Percentiles rank a stretch among this genome's conserved stretches.
Conservation (phyloP, 225 moss, liverwort and hornwort species). For the Anthoceros angustus region DNA sequence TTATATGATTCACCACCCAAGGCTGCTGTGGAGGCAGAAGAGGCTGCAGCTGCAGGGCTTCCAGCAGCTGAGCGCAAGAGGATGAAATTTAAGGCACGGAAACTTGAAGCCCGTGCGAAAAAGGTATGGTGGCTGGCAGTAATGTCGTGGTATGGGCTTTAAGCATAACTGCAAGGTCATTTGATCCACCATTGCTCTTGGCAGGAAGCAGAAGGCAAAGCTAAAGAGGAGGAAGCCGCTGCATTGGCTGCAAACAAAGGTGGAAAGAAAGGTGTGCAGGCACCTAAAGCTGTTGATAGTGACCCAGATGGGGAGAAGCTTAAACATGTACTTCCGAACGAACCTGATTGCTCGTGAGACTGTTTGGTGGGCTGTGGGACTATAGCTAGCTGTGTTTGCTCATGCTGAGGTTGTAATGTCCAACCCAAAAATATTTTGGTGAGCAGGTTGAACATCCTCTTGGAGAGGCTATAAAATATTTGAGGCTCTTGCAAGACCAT, state of each 20-base stretch:
- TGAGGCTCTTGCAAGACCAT: conserved; percentile 87
- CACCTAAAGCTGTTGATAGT: conserved; percentile 65
- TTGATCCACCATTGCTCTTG: not conserved
- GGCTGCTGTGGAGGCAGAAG: conserved; percentile 76
- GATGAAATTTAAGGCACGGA: conserved; percentile 76
- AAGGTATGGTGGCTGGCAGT: conserved; percentile 19
- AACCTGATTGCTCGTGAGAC: not conserved
- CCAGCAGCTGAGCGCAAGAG: conserved; percentile 76
- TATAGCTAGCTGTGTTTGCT: conserved; percentile 1
- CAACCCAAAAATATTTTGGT: no score
- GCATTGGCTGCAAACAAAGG: conserved; percentile 36
- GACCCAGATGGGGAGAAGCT: conserved; percentile 90
- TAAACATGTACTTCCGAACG: conserved; percentile 5
- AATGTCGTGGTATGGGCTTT: not conserved
- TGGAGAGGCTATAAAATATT: conserved; percentile 70
- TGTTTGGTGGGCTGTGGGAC: conserved; percentile 9
- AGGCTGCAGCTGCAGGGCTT: conserved; percentile 73
- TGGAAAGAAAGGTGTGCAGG: conserved; percentile 66
- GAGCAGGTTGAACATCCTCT: conserved; percentile 65
- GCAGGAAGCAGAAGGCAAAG: conserved; percentile 81
- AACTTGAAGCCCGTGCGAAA: conserved; percentile 89
- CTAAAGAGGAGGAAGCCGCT: conserved; percentile 65
- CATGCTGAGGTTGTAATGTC: no score
- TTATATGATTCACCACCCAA: conserved; percentile 86
- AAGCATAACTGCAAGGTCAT: not conserved